These are phyloP conservation scores for Bathelium albidoporum DNA, from an alignment of 495 filamentous ascomycete species.

Conservation along the genomic window DNA sequence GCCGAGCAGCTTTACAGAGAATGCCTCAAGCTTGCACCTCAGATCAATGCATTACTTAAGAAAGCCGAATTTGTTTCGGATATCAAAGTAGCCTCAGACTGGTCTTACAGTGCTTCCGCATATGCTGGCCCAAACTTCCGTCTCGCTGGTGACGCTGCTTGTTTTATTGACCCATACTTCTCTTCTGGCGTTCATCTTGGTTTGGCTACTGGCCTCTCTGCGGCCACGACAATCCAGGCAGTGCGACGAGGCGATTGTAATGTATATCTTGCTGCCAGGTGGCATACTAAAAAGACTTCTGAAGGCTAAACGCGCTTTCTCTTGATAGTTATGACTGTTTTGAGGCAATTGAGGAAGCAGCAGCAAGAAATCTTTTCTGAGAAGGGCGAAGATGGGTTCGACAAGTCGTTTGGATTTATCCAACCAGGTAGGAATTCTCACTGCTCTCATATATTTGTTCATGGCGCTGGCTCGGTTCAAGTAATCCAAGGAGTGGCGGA, in stretches of 20 bases:
- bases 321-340: not conserved
- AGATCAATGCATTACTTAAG: slow-evolving; percentile 7
- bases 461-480: not conserved
- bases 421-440: not conserved
- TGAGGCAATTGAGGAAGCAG: not conserved
- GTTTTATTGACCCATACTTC: slow-evolving; percentile 39
- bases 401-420: not conserved
- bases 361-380: not conserved
- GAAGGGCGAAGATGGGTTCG: not conserved
- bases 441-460: not conserved
- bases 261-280: not conserved
- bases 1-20: slow-evolving; percentile 11
- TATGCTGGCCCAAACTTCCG: slow-evolving; percentile 32
- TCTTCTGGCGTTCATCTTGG: slow-evolving; percentile 22
- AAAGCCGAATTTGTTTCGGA: slow-evolving; percentile 27
- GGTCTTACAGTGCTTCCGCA: slow-evolving; percentile 35
- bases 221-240: not conserved
- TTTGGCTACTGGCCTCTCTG: not conserved
- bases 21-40: not conserved
- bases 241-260: not conserved
- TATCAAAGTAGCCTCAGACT: slow-evolving; percentile 35
- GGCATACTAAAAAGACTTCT: not conserved
- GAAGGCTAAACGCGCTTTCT: not conserved
- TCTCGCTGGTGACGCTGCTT: slow-evolving; percentile 35
- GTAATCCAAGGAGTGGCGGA: not conserved